These are phyloP conservation scores for Lipomyces kockii DNA, from an alignment of 805 yeast species.

Conservation along the genomic window DNA sequence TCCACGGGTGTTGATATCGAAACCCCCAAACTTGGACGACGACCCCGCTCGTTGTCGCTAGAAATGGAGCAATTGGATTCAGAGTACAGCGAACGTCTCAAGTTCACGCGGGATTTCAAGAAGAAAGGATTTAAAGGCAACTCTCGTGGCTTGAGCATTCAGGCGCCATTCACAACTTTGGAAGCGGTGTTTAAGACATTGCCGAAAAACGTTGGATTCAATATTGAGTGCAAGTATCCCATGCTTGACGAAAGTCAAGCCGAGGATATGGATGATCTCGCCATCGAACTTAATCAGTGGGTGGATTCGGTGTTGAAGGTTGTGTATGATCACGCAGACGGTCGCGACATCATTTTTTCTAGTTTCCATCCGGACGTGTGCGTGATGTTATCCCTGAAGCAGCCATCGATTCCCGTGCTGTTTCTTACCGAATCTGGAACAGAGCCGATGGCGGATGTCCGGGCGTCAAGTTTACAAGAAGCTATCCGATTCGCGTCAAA, in stretches of 20 bases:
- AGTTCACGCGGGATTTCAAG: constrained; percentile 86
- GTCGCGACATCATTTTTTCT: constrained; percentile 86
- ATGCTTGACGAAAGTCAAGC: constrained; percentile 90
- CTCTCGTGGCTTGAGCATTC: constrained; percentile 83
- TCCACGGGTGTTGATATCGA: constrained; percentile 1
- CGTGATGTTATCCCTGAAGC: constrained; percentile 75
- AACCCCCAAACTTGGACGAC: constrained; percentile 32
- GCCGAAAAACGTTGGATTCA: constrained; percentile 86
- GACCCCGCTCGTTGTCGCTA: constrained; percentile 50
- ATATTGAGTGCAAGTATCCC: constrained; percentile 90
- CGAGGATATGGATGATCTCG: constrained; percentile 85
- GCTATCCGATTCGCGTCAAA: constrained; percentile 88
- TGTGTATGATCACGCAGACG: constrained; percentile 76
- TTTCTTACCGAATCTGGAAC: constrained; percentile 91
- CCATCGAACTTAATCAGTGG: constrained; percentile 82
- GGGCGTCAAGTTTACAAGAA: constrained; percentile 86
- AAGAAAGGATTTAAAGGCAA: constrained; percentile 90
- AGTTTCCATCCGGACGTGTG: constrained; percentile 96
- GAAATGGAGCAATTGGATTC: constrained; percentile 46
- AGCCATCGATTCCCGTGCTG: constrained; percentile 85
- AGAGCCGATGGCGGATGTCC: constrained; percentile 79
- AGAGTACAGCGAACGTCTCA: constrained; percentile 66
- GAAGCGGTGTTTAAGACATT: constrained; percentile 80
- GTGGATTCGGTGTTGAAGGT: constrained; percentile 81
- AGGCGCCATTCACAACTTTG: constrained; percentile 88